Evolutionary conservation across 768 basidiomycete species (phyloP), one percentile per base, ranked within the genome.

Genomic region (Mrakia frigida): DNA sequence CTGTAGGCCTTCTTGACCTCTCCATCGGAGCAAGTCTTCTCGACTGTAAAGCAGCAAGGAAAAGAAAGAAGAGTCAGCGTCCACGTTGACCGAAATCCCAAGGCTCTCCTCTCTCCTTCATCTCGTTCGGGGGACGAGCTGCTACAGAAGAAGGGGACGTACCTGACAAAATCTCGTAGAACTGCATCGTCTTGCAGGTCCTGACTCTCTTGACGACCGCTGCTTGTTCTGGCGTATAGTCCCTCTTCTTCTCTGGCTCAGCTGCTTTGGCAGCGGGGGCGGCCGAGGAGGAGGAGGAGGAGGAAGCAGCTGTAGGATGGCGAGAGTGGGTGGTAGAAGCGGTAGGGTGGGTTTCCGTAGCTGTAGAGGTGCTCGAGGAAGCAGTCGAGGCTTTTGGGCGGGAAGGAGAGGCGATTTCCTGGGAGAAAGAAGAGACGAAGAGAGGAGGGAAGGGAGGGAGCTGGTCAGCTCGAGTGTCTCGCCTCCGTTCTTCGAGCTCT

Each of bases 81-180:
- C 35, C 35, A 35, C 56, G 43, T 37, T 35, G 56, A 33, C 25
- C 39, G 33, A 25, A 4, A 23, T 0, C 6, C 14, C 43, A 41
- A 46, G 16, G 1, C 41, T 23, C 18, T 7, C n/a, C n/a, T 4
- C 25, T 7, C 14, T n/a, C 5, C 16, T 50, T 50, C 35, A 43
- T 28, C 61, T 43, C 10, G 7, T 23, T 6, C 25, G 4, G 39
- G 2, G 14, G 16, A 2, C n/a, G n/a, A 13, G 33, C 25, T n/a
- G n/a, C n/a, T n/a, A n/a, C n/a, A n/a, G n/a, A n/a, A n/a, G n/a
- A n/a, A 52, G 21, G 33, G 53, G 53, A 75, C 74, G 11, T 31
- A 78, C 74, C n/a, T 9, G 87, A 86, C 80, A 98, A 83, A 78
- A 98, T 98, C 83, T 93, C 93, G 83, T 98, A 98, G 83, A 96